Base-by-base conservation (phyloP, 805 yeast genomes). In the Clavispora asparagi region DNA sequence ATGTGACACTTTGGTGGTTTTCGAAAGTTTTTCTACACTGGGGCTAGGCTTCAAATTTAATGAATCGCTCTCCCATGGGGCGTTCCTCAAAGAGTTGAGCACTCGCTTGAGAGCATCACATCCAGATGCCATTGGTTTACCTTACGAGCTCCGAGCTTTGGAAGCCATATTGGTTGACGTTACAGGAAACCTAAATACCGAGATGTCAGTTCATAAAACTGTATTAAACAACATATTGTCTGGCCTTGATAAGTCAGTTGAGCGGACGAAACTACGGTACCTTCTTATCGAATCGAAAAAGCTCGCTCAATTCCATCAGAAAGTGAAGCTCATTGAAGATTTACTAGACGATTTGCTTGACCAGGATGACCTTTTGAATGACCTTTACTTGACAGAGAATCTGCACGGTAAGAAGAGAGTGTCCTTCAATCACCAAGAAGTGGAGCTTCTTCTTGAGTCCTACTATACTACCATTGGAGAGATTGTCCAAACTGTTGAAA, bases 391-490 rank as follows among this genome's bases (percentile, higher is more conserved):
- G 39, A 82, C 92, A 0, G 94, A 82, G 42, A 82, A 62, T 47
- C 62, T 47, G 42, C 55, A 43, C 64, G 87, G 62, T 37, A 57
- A 27, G 1, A 71, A 76, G 0, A 65, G 87, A 29, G 62, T 67
- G 13, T 75, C 77, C 2, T 78, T 78, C 43, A 86, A 88, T 53
- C 96, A 87, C 61, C 82, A 83, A 37, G 98, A 94, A 57, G 87
- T 90, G 17, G 99, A 94, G 61, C 76, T 94, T 73, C 72, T 94
- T 43, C 65, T 94, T 23, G 99, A 94, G 60, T 85, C 95, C 1
- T 94, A 94, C 69, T 89, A 87, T 57, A 84, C 85, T 43, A 95
- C 92, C 45, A 79, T 87, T 48, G 98, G 92, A 67, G 97, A 95
- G 57, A 87, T 94, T 51, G 97, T 92, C 2, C 98, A 94, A 62